Evolutionary conservation across 768 basidiomycete genomes (phyloP).

Genomic region (Crassisporium funariophilum): DNA sequence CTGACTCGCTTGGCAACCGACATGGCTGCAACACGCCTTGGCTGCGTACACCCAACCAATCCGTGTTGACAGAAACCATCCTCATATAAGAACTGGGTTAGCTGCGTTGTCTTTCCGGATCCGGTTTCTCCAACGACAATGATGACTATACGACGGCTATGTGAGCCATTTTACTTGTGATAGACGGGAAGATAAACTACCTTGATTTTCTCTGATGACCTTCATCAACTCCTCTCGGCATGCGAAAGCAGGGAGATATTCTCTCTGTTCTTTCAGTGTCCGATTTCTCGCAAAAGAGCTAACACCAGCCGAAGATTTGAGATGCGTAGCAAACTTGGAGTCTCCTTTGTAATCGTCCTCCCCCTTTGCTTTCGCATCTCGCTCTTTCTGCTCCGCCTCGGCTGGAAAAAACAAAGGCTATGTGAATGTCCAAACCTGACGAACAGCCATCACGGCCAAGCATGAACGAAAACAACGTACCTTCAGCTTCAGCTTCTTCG

Average conservation of each 20-base stretch:
- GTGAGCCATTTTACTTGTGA: constrained; percentile 1
- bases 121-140: constrained; percentile 99
- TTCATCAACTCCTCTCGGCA: constrained; percentile 92
- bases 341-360: constrained; percentile 87
- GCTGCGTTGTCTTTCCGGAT: constrained; percentile 97
- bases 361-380: constrained; percentile 54
- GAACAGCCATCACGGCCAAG: constrained; percentile 14
- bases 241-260: constrained; percentile 97
- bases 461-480: constrained; percentile 48
- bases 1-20: constrained; percentile 99
- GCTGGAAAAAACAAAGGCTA: constrained; percentile 58
- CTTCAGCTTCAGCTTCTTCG: constrained; percentile 90
- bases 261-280: constrained; percentile 92
- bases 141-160: constrained; percentile 55
- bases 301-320: constrained; percentile 77
- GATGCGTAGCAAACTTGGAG: constrained; percentile 94
- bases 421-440: constrained; percentile 80
- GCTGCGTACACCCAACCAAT: constrained; percentile 96
- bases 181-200: constrained; percentile 41
- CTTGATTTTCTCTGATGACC: constrained; percentile 93
- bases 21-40: constrained; percentile 98
- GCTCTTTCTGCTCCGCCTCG: constrained; percentile 51
- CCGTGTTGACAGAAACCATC: constrained; percentile 93
- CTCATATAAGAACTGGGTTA: constrained; percentile 94
- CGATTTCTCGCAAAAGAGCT: constrained; percentile 80